Evolutionary conservation across 371 early-diverging fungal genomes (phyloP).

Genomic region (Apophysomyces ossiformis): DNA sequence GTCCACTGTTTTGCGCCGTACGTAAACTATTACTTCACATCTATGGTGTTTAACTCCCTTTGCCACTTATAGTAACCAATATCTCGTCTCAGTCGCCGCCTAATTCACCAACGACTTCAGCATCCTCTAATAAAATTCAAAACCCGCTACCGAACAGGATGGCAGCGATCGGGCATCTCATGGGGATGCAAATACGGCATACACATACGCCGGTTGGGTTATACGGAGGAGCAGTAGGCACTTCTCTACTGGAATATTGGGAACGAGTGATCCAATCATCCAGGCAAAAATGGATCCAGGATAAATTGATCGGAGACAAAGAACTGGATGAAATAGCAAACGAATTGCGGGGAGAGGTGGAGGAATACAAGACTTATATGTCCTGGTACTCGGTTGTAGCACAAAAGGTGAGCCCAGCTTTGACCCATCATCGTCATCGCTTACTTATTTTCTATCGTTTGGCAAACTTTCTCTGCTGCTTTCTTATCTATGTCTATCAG

Average conservation of each 20-base stretch:
- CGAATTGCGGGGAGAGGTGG: slow-evolving; percentile 39
- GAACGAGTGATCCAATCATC: slow-evolving; percentile 35
- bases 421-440: neutral
- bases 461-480: too few species aligned
- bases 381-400: slow-evolving; percentile 55
- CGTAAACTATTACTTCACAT: slow-evolving; percentile 5
- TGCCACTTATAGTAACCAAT: neutral
- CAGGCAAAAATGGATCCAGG: slow-evolving; percentile 38
- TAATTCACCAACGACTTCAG: slow-evolving; percentile 8
- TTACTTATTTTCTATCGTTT: neutral
- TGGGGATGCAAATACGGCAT: slow-evolving; percentile 47
- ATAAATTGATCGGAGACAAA: slow-evolving; percentile 39
- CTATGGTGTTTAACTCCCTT: neutral
- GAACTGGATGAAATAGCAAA: slow-evolving; percentile 35
- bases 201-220: slow-evolving; percentile 49
- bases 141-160: slow-evolving; percentile 52
- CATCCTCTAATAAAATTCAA: neutral
- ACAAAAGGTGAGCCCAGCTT: slow-evolving; percentile 31
- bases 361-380: slow-evolving; percentile 46
- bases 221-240: slow-evolving; percentile 42
- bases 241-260: slow-evolving; percentile 45
- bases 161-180: slow-evolving; percentile 36
- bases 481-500: neutral
- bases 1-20: slow-evolving; percentile 39
- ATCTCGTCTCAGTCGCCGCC: slow-evolving; percentile 4